Evolutionary conservation across 352 stramenopile species (phyloP).

Genomic region (Phytophthora pisi): DNA sequence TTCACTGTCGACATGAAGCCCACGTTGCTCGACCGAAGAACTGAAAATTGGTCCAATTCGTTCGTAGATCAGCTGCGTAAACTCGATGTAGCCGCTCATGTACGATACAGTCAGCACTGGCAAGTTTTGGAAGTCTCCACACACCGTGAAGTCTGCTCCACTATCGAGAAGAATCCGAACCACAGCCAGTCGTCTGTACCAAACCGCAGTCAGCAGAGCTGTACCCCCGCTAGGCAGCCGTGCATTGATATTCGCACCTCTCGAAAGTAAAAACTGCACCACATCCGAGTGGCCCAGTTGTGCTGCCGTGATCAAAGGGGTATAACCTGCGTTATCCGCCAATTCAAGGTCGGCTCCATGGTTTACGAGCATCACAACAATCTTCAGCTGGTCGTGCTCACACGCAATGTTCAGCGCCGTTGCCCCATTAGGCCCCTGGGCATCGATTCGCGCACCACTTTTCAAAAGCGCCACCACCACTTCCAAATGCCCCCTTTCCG

Average conservation of each 20-base stretch:
- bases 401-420: neutral
- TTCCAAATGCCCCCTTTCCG: neutral
- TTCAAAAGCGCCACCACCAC: neutral
- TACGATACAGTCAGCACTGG: neutral
- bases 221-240: neutral
- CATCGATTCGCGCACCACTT: neutral
- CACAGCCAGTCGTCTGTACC: neutral
- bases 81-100: slow-evolving; percentile 1
- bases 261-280: neutral
- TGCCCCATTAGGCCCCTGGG: neutral
- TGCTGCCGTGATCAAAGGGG: neutral
- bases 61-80: slow-evolving; percentile 1
- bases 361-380: neutral
- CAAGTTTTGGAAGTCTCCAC: neutral
- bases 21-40: neutral
- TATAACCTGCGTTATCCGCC: neutral
- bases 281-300: neutral
- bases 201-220: neutral
- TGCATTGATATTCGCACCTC: neutral
- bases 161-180: neutral
- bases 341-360: neutral
- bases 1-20: neutral
- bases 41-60: neutral
- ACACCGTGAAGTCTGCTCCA: neutral
- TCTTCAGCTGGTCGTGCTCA: neutral